Base-by-base conservation (phyloP, 2,329 filamentous ascomycete species). In the Penicillium sp. region DNA sequence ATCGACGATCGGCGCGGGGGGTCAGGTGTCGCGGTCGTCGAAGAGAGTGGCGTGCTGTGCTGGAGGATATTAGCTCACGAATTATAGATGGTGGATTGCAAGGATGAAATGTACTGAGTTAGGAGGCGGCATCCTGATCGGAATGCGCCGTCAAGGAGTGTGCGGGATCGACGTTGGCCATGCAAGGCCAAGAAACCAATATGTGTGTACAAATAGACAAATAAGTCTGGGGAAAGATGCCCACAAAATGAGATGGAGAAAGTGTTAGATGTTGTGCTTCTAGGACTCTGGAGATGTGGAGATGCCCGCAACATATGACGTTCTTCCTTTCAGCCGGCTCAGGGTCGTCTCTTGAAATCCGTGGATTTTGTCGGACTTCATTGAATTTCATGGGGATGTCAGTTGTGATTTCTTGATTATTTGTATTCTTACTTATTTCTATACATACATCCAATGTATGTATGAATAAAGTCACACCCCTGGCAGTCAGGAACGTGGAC, bases 1-100 rank as follows among this genome's bases (percentile, higher is more conserved):
- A 39, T 79, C 76, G 46, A 80, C 76, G 61, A 75, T 79, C 61
- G 79, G 72, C 56, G 81, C 71, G 52, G 74, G 69, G 57, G 61
- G 72, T 75, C 55, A 79, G 71, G 55, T 18, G 48, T 55, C 77
- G 71, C 49, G 8, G 45, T 56, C 13, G 67, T 59, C 40, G 71
- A 61, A 15, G 65, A 58, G 29, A 61, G 55, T 41, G 65, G 65
- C 21, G 67, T 68, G 54, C 63, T 63, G 62, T 72, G 58, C 57
- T 62, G 52, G 39, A 41, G n/a, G 10, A 37, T 13, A 37, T 56
- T 54, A 58, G 46, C 41, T 27, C 18, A 32, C 10, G 5, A 10
- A 10, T 34, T 41, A n/a, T 35, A 38, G 27, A 9, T 18, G 25
- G 25, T 41, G 46, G 32, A 21, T 40, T 31, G 42, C 16, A 40